Percentiles rank a stretch among this genome's conserved stretches.
Conservation (phyloP, 192 early-diverging fungal species). For the Coemansia umbellata region DNA sequence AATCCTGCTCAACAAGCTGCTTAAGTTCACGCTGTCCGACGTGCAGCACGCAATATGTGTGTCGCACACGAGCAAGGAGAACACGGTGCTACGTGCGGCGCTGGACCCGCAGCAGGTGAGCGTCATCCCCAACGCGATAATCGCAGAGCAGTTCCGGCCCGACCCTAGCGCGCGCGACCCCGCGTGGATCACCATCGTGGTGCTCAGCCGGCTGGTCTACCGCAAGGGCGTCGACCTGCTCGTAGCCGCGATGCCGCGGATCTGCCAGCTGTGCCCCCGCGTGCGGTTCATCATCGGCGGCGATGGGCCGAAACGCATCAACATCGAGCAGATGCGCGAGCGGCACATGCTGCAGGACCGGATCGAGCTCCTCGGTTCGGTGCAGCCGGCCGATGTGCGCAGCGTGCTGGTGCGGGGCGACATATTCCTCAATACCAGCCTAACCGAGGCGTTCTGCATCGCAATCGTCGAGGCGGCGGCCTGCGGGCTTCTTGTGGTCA, state of each 20-base stretch:
- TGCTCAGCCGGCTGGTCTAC: slow-evolving; percentile 88
- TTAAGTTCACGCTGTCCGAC: slow-evolving; percentile 96
- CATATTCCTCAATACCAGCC: slow-evolving; percentile 94
- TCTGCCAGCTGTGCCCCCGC: slow-evolving; percentile 73
- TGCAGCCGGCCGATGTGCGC: slow-evolving; percentile 77
- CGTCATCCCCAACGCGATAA: slow-evolving; percentile 96
- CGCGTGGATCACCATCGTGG: slow-evolving; percentile 86
- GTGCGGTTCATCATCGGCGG: slow-evolving; percentile 95
- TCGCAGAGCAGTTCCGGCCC: slow-evolving; percentile 87
- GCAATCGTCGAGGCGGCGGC: slow-evolving; percentile 97
- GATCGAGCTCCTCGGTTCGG: slow-evolving; percentile 81
- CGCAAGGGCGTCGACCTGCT: slow-evolving; percentile 93
- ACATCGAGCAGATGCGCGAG: slow-evolving; percentile 97
- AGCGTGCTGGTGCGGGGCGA: slow-evolving; percentile 88
- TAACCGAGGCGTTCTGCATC: slow-evolving; percentile 99
- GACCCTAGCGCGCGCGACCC: slow-evolving; percentile 72
- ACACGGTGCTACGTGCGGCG: slow-evolving; percentile 91
- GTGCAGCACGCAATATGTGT: slow-evolving; percentile 98
- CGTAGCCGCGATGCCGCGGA: slow-evolving; percentile 84
- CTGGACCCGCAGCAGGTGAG: slow-evolving; percentile 86
- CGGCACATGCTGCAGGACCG: slow-evolving; percentile 88
- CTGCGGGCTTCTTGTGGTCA: slow-evolving; percentile 91
- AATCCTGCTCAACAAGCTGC: slow-evolving; percentile 93
- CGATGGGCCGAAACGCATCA: slow-evolving; percentile 93
- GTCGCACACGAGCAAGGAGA: slow-evolving; percentile 98